Evolutionary conservation across 345 rosid genomes (phyloP), one percentile per base, ranked within the genome.

Genomic region (Eutrema heterophyllum): DNA sequence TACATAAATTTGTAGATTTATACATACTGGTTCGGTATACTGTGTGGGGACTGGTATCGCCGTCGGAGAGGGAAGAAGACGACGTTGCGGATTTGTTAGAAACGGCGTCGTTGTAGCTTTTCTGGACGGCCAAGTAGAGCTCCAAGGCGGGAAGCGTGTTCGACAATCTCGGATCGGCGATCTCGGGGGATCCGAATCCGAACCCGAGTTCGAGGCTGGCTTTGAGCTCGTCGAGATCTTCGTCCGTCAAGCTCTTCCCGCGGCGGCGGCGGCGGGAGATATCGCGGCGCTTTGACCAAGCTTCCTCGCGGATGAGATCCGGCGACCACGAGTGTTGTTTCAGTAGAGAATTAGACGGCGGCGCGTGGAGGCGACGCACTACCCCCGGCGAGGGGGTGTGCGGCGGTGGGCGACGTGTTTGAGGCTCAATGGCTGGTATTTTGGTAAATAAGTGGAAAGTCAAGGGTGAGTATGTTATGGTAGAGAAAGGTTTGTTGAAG

Each of bases 251-350:
- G 86, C 96, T 94, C 82, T 87, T 94, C 68, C 87, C 87, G 2
- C 85, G 76, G 70, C 79, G 74, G 12, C 71, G 71, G 43, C 72
- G 74, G 66, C 82, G 83, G 44, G 68, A 61, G 63, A 62, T 81
- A 4, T 88, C 89, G 24, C 87, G 91, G 59, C 97, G 86, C 71
- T 85, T 77, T 8, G 80, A 83, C 98, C 98, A 94, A 7, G 89
- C 96, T 84, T 91, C 96, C 4, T 94, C 92, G 38, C 98, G 81
- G 79, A 73, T 78, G 5, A 86, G 75, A 76, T 91, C 98, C 9
- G 98, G 97, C 1, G 98, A 94, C 98, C 95, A 89, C 1, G 97
- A 91, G 70, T 78, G 86, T 45, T 91, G 97, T 59, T 94, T 94
- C 40, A 63, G 73, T 30, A 94, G 89, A 30, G 92, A 79, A 9